Conservation (phyloP, 73 alveolate genomes). For the Symbiodinium natans region DNA sequence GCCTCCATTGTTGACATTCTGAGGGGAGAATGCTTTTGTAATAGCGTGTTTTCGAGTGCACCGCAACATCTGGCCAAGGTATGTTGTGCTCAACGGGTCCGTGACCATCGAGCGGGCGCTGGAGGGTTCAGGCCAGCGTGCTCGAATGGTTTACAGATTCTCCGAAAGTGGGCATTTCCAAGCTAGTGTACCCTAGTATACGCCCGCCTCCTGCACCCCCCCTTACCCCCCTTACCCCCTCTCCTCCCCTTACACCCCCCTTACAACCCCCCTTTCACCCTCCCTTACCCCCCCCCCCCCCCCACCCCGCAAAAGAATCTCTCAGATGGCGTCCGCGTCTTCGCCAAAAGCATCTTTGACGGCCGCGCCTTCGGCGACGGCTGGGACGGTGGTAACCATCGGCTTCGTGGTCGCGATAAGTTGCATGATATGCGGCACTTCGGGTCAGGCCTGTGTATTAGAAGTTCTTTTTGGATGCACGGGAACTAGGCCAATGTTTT, state of each 20-base stretch:
- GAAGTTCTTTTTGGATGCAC: not conserved
- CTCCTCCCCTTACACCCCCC: not conserved
- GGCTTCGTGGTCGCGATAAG: not conserved
- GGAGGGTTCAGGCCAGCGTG: not conserved
- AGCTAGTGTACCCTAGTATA: not conserved
- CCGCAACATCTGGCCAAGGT: too few relatives aligned
- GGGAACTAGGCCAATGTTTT: not conserved
- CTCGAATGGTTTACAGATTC: not conserved
- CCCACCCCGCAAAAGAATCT: not conserved
- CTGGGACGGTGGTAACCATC: constrained; percentile 32
- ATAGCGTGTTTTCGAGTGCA: too few relatives aligned
- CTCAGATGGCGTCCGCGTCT: constrained; percentile 4
- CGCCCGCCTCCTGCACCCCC: too few relatives aligned
- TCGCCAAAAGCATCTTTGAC: constrained; percentile 45
- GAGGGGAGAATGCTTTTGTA: too few relatives aligned
- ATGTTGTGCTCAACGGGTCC: constrained; percentile 53
- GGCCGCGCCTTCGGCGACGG: constrained; percentile 83
- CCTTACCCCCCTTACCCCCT: not conserved
- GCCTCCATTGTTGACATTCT: not conserved
- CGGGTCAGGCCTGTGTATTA: not conserved
- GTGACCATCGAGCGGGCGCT: constrained; percentile 66
- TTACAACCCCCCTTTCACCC: not conserved
- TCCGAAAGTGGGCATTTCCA: not conserved
- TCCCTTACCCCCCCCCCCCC: not conserved
- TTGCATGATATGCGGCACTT: not conserved